These are phyloP conservation scores for Piper betle DNA, from an alignment of 164 flowering plant genomes.

Conservation along the genomic window DNA sequence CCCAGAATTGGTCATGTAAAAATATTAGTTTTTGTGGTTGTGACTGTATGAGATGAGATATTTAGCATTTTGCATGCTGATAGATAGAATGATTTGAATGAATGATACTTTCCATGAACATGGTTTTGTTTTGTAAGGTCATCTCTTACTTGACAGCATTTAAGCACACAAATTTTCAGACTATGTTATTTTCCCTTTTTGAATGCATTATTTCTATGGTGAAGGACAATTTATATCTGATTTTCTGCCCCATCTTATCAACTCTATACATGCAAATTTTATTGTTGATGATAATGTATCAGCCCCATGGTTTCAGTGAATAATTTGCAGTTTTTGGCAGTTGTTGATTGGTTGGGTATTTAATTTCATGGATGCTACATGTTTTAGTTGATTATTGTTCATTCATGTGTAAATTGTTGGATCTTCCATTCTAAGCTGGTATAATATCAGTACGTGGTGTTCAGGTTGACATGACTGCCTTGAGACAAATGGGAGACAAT, in stretches of 20 bases:
- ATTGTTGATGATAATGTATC: too few relatives aligned
- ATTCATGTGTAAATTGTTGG: neutral
- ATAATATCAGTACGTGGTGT: neutral
- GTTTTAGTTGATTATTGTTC: neutral
- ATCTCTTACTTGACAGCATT: neutral
- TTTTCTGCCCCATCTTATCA: neutral
- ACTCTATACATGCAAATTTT: too few relatives aligned
- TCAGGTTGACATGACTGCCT: slow-evolving; percentile 75
- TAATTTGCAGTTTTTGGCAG: too few relatives aligned
- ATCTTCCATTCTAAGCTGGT: neutral
- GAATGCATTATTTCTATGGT: too few relatives aligned
- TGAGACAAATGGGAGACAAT: slow-evolving; percentile 75
- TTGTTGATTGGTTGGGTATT: too few relatives aligned
- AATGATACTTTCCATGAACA: neutral
- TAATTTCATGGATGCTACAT: neutral
- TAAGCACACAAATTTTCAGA: neutral
- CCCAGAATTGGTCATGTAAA: neutral
- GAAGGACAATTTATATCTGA: too few relatives aligned
- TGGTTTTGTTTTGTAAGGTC: neutral
- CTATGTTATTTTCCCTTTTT: neutral
- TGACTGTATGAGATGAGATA: too few relatives aligned
- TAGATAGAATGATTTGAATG: neutral
- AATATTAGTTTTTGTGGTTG: too few relatives aligned
- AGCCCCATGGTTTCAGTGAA: too few relatives aligned
- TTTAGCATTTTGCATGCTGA: too few relatives aligned